phyloP scores from a whole-genome alignment of 495 filamentous ascomycete species.

The Xeromyces bisporus region DNA sequence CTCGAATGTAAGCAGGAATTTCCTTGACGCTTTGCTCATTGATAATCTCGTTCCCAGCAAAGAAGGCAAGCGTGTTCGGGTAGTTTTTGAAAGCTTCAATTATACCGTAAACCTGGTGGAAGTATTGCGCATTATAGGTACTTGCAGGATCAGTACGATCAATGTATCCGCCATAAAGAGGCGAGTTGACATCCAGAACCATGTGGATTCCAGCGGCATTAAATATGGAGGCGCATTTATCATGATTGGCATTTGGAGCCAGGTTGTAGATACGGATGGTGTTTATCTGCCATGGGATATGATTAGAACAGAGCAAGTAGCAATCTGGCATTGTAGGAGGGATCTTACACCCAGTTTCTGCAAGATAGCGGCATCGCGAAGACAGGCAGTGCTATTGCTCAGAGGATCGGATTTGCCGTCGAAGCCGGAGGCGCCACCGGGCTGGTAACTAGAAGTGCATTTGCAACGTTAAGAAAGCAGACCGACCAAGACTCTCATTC shows the following conservation, averaged over 20 bases:
- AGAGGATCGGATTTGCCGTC: slow-evolving; percentile 54
- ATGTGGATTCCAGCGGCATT: slow-evolving; percentile 67
- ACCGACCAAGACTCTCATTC: not conserved
- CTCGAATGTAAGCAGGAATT: slow-evolving; percentile 27
- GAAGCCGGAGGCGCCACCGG: slow-evolving; percentile 74
- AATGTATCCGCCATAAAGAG: slow-evolving; percentile 59
- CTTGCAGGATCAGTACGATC: slow-evolving; percentile 47
- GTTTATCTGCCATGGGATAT: slow-evolving; percentile 48
- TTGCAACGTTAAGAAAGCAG: too few relatives aligned
- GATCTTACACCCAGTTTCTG: slow-evolving; percentile 51
- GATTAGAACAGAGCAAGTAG: too few relatives aligned
- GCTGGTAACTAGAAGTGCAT: slow-evolving; percentile 59
- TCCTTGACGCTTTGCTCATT: slow-evolving; percentile 37
- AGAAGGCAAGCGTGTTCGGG: slow-evolving; percentile 82
- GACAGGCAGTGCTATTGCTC: slow-evolving; percentile 53
- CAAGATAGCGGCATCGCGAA: slow-evolving; percentile 85
- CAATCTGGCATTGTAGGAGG: not conserved
- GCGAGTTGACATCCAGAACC: slow-evolving; percentile 75
- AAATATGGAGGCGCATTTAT: slow-evolving; percentile 81
- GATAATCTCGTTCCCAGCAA: slow-evolving; percentile 88
- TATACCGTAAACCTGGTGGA: slow-evolving; percentile 70
- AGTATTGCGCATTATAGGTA: slow-evolving; percentile 60
- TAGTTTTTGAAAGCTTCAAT: slow-evolving; percentile 91
- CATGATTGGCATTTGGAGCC: slow-evolving; percentile 67
- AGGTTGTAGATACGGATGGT: slow-evolving; percentile 91